Evolutionary conservation across 306 rosid genomes (phyloP).

Genomic region (Ochetophila trinervis): DNA sequence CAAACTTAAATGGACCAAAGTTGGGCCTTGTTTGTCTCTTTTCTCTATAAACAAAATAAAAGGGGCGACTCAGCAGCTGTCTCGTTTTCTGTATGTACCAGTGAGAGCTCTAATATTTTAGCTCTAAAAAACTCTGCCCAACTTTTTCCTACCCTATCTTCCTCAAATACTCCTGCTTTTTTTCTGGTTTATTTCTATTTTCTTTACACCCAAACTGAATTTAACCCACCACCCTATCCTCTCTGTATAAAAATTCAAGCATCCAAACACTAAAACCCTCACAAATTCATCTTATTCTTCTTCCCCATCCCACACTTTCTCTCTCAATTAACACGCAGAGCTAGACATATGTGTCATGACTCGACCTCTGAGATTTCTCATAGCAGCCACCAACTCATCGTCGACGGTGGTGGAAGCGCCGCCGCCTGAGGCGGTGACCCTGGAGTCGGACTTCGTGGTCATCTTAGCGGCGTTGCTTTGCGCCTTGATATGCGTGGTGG

Average conservation of each 20-base stretch:
- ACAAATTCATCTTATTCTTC: neutral
- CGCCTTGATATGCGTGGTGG: conserved; percentile 75
- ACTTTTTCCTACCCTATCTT: neutral
- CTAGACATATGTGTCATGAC: conserved; percentile 34
- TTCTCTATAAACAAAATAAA: no score
- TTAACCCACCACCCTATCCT: neutral
- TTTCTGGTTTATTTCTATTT: neutral
- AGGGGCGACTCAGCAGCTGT: no score
- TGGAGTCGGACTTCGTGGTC: conserved; percentile 75
- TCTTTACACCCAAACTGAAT: neutral
- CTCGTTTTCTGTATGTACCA: no score
- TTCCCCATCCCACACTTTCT: neutral
- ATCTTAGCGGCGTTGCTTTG: conserved; percentile 70
- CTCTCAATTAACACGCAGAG: neutral
- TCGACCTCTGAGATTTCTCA: conserved; percentile 38
- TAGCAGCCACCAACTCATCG: conserved; percentile 5
- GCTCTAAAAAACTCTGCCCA: neutral
- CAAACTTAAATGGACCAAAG: no score
- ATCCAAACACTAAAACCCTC: neutral
- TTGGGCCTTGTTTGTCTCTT: no score
- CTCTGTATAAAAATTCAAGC: neutral
- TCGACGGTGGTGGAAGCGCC: conserved; percentile 37
- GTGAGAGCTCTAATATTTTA: no score
- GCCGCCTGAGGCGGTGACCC: conserved; percentile 53
- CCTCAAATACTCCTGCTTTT: neutral